Base-by-base conservation (phyloP, 2,329 filamentous ascomycete species). In the Exophiala xenobiotica region DNA sequence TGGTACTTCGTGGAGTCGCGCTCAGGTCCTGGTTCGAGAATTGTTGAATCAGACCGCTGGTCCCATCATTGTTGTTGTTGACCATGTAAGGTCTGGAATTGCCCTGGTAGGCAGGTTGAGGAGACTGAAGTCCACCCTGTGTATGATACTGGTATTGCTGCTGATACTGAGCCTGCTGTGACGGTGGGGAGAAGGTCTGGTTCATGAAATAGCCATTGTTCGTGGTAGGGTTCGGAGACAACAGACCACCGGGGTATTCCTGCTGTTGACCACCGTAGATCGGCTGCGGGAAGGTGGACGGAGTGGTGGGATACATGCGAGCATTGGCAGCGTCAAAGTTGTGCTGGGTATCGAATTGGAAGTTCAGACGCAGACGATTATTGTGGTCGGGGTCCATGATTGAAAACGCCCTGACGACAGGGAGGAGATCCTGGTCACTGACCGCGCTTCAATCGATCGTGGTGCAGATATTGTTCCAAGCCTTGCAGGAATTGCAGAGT, bases 21-120 rank as follows among this genome's bases (percentile, higher is more conserved):
- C 88, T 86, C 33, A 97, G 80, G 70, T 96, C 95, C 76, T 97
- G 92, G 71, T 96, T 90, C 52, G 92, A 95, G 71, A 97, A 95
- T 70, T 99, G 93, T 68, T 96, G 90, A 54, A 91, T 90, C 39
- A 97, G 80, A 23, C 90, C 91, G 64, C 90, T 93, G 63, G 92
- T 95, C 61, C 86, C 87, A 66, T 96, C 90, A 65, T 88, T 90
- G 67, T 75, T 81, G 74, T 69, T 70, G 62, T 78, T 78, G 29
- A 67, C 73, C 64, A 70, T 71, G 58, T 62, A 61, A 3, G 51
- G 53, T 42, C 61, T 49, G 19, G 60, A 41, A 49, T 70, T 70
- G 60, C 71, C 66, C 58, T 74, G 77, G 64, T 82, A 82, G 53
- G 76, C 72, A 46, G 74, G 69, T 58, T 81, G 78, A 42, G 77